phyloP scores from a whole-genome alignment of 2,329 filamentous ascomycete genomes.

The Ustulina deusta region DNA sequence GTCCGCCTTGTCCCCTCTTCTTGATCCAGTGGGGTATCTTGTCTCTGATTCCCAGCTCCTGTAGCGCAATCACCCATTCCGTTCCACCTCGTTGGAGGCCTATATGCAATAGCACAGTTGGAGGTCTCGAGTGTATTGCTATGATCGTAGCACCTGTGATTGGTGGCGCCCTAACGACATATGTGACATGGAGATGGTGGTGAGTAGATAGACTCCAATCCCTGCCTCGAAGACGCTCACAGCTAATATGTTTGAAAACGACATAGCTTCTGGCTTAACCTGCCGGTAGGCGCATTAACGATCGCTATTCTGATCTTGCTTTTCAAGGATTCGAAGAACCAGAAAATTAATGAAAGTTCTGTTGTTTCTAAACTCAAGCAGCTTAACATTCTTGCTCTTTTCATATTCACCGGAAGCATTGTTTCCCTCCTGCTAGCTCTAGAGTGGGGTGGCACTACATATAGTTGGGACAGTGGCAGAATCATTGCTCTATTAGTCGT shows the following conservation, averaged over 20 bases:
- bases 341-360: slow-evolving; percentile 21
- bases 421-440: slow-evolving; percentile 46
- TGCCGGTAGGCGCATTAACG: slow-evolving; percentile 32
- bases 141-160: slow-evolving; percentile 34
- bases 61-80: slow-evolving; percentile 31
- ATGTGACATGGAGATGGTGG: slow-evolving; percentile 30
- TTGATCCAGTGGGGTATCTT: background rate
- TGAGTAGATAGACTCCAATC: slow-evolving; percentile 1
- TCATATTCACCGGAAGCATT: slow-evolving; percentile 43
- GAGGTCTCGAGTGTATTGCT: slow-evolving; percentile 34
- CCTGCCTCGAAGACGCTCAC: background rate
- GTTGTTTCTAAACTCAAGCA: slow-evolving; percentile 35
- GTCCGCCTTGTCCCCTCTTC: background rate
- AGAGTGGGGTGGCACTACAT: slow-evolving; percentile 46
- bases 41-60: background rate
- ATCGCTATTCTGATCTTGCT: slow-evolving; percentile 32
- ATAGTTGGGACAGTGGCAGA: slow-evolving; percentile 28
- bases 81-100: slow-evolving; percentile 34
- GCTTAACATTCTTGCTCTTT: slow-evolving; percentile 43
- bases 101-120: slow-evolving; percentile 33
- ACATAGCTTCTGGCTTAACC: slow-evolving; percentile 36
- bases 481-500: slow-evolving; percentile 33
- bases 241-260: background rate
- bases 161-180: slow-evolving; percentile 32
- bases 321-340: slow-evolving; percentile 27